Evolutionary conservation across 2,329 filamentous ascomycete species (phyloP).

Genomic region (Fusarium redolens): DNA sequence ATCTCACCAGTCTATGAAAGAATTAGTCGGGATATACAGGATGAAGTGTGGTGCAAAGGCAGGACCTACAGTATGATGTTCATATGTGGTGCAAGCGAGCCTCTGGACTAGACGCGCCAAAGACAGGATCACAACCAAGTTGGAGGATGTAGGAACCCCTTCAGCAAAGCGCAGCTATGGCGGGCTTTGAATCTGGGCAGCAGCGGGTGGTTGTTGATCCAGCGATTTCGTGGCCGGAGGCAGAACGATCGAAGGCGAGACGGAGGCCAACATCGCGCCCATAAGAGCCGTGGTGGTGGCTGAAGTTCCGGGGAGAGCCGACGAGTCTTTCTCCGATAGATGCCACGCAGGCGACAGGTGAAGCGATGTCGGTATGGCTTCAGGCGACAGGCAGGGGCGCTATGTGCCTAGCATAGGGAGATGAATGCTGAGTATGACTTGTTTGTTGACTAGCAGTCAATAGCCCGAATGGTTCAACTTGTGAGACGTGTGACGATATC

Average conservation of each 20-base stretch:
- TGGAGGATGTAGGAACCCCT: background rate
- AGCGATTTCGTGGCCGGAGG: fast-evolving
- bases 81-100: fast-evolving
- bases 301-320: too few relatives aligned
- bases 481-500: constrained; percentile 16
- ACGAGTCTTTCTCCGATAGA: too few relatives aligned
- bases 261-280: background rate
- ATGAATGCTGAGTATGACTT: background rate
- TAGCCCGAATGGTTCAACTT: background rate
- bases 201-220: too few relatives aligned
- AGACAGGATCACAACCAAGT: fast-evolving
- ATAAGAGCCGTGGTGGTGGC: fast-evolving
- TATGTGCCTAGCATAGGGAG: background rate
- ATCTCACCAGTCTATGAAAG: background rate
- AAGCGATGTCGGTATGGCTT: too few relatives aligned
- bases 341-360: too few relatives aligned
- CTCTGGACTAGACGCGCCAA: background rate
- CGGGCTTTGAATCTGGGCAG: too few relatives aligned
- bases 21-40: background rate
- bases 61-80: background rate
- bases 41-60: background rate
- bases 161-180: fast-evolving
- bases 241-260: too few relatives aligned
- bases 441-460: background rate
- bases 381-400: too few relatives aligned